phyloP scores from a whole-genome alignment of 495 filamentous ascomycete genomes.

The Apiosordaria backusii region DNA sequence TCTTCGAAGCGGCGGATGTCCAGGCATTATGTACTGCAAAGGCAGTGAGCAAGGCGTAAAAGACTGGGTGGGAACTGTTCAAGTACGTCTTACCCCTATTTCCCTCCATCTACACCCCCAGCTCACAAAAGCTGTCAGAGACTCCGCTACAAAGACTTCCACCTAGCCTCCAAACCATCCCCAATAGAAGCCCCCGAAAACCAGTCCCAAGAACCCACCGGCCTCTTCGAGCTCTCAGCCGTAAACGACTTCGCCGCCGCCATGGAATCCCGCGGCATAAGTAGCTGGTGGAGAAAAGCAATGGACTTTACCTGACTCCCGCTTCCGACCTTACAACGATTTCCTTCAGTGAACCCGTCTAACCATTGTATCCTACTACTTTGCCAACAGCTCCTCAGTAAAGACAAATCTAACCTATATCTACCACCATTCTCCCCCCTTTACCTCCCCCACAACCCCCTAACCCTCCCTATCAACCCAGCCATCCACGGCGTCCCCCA shows the following conservation, averaged over 20 bases:
- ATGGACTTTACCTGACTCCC: conserved; percentile 26
- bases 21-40: conserved; percentile 78
- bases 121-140: conserved; percentile 16
- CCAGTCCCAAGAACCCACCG: conserved; percentile 14
- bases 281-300: conserved; percentile 27
- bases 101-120: not conserved
- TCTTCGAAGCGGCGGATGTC: conserved; percentile 61
- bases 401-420: not conserved
- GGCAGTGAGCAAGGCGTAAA: conserved; percentile 45
- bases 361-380: no score
- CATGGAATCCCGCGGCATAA: conserved; percentile 30
- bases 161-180: conserved; percentile 26
- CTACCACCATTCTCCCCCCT: not conserved
- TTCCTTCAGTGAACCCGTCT: no score
- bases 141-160: conserved; percentile 35
- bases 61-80: conserved; percentile 33
- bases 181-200: conserved; percentile 10
- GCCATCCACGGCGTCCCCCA: conserved; percentile 97
- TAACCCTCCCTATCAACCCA: conserved; percentile 42
- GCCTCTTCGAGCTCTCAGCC: conserved; percentile 25
- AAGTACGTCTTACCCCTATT: conserved; percentile 23
- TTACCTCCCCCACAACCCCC: conserved; percentile 2
- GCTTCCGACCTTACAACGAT: not conserved
- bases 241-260: conserved; percentile 29
- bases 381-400: no score